These are phyloP conservation scores for Prunus mongolica DNA, from an alignment of 306 rosid species.

Conservation along the genomic window DNA sequence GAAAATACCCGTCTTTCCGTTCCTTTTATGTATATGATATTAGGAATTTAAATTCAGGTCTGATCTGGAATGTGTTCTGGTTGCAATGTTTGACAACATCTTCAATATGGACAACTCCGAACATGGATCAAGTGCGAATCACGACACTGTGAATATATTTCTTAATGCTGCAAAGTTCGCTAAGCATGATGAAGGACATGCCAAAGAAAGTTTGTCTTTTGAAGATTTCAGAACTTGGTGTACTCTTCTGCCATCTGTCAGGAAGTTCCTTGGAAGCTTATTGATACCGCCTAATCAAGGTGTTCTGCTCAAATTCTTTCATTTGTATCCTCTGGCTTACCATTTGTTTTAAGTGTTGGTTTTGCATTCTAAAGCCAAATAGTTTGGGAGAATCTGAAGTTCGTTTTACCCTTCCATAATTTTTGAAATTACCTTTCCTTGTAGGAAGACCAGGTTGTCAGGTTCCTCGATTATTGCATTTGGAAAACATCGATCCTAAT, in stretches of 20 bases:
- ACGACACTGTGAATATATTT: constrained; percentile 50
- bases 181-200: constrained; percentile 34
- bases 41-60: constrained; percentile 57
- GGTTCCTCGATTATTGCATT: constrained; percentile 56
- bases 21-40: constrained; percentile 19
- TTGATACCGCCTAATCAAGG: constrained; percentile 71
- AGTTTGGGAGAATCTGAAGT: constrained; percentile 16
- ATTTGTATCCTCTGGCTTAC: constrained; percentile 2
- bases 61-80: constrained; percentile 68
- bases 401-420: constrained; percentile 5
- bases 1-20: neutral
- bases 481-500: constrained; percentile 44
- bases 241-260: constrained; percentile 58
- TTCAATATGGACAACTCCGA: constrained; percentile 43
- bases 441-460: constrained; percentile 71
- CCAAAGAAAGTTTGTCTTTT: constrained; percentile 52
- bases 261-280: constrained; percentile 83
- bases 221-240: constrained; percentile 87
- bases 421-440: constrained; percentile 14
- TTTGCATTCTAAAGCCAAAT: constrained; percentile 1
- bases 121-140: constrained; percentile 41
- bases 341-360: neutral
- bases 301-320: constrained; percentile 19
- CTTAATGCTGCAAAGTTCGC: constrained; percentile 64
- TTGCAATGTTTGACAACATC: constrained; percentile 42